Percentiles rank a stretch among this genome's conserved stretches.
phyloP scores from a whole-genome alignment of 2,329 filamentous ascomycete genomes.

The Xylaria sp. region DNA sequence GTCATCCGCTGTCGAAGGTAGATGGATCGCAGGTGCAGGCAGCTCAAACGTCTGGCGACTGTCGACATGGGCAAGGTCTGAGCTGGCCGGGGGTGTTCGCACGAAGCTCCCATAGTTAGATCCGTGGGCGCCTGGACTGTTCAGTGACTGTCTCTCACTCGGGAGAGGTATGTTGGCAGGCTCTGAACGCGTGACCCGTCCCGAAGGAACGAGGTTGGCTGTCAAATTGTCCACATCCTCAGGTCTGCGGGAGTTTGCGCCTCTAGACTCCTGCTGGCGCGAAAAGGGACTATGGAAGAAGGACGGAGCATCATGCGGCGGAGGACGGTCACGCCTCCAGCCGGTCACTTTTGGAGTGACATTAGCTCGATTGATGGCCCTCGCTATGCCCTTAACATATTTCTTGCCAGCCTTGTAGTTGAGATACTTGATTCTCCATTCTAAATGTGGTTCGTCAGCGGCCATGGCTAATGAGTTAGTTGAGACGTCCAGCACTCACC shows the following conservation, averaged over 20 bases:
- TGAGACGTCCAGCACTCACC: conserved; percentile 58
- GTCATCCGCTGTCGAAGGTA: conserved; percentile 51
- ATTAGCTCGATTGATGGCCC: conserved; percentile 74
- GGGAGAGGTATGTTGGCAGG: conserved; percentile 41
- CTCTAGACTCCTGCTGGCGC: conserved; percentile 40
- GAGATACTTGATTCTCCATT: conserved; percentile 95
- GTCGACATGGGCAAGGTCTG: conserved; percentile 38
- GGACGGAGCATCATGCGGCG: conserved; percentile 50
- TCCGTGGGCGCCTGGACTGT: conserved; percentile 52
- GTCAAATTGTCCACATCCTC: conserved; percentile 44
- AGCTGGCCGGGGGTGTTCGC: conserved; percentile 53
- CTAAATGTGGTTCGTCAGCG: conserved; percentile 50
- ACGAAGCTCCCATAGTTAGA: conserved; percentile 67
- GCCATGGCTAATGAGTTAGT: conserved; percentile 8
- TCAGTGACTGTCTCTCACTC: conserved; percentile 57
- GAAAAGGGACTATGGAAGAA: conserved; percentile 47
- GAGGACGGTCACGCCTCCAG: conserved; percentile 48
- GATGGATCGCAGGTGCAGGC: conserved; percentile 64
- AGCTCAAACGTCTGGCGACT: conserved; percentile 60
- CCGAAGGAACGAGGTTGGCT: conserved; percentile 47
- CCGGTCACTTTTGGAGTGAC: conserved; percentile 58
- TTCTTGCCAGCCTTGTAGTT: conserved; percentile 98
- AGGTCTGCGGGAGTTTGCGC: conserved; percentile 13
- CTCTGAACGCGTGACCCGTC: conserved; percentile 37
- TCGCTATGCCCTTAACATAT: conserved; percentile 83